Evolutionary conservation across 1,284 basidiomycete species (phyloP).

Genomic region (Malassezia globosa): DNA sequence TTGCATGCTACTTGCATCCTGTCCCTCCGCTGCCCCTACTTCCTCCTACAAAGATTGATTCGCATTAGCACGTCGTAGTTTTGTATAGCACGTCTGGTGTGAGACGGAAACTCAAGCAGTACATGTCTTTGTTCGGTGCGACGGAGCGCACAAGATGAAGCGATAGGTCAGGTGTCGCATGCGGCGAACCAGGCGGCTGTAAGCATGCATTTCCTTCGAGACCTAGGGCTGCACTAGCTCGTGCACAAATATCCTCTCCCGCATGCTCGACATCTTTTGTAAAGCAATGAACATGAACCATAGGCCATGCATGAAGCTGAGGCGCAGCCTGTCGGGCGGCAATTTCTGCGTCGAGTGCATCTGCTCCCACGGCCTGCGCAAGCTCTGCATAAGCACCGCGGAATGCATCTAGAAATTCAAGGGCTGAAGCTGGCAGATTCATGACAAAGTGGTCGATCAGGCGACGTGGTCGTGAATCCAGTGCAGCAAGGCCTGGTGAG

Average conservation of each 20-base stretch:
- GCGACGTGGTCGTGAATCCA: conserved; percentile 5
- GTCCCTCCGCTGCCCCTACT: too few species aligned
- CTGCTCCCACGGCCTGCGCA: conserved; percentile 47
- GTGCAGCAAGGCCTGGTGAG: not conserved
- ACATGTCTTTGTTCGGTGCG: conserved; percentile 97
- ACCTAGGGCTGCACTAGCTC: conserved; percentile 28
- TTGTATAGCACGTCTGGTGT: conserved; percentile 50
- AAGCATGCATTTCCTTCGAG: conserved; percentile 9
- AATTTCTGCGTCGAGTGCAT: conserved; percentile 25
- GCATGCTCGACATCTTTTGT: conserved; percentile 57
- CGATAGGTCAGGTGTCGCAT: conserved; percentile 47
- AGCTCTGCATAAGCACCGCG: conserved; percentile 57
- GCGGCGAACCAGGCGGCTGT: conserved; percentile 3
- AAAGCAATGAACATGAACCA: conserved; percentile 94
- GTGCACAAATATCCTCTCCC: conserved; percentile 27
- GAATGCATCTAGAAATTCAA: conserved; percentile 81
- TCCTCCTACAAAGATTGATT: not conserved
- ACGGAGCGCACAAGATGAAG: conserved; percentile 80
- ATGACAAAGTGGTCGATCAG: conserved; percentile 71
- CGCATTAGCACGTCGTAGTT: too few species aligned
- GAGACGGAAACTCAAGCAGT: conserved; percentile 83
- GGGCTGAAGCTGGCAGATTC: conserved; percentile 88
- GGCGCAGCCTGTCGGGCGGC: conserved; percentile 2
- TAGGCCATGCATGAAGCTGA: conserved; percentile 54
- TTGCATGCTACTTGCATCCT: too few species aligned